Evolutionary conservation across 129 eudicot species (phyloP).

Genomic region (carrot (Daucus carota)): DNA sequence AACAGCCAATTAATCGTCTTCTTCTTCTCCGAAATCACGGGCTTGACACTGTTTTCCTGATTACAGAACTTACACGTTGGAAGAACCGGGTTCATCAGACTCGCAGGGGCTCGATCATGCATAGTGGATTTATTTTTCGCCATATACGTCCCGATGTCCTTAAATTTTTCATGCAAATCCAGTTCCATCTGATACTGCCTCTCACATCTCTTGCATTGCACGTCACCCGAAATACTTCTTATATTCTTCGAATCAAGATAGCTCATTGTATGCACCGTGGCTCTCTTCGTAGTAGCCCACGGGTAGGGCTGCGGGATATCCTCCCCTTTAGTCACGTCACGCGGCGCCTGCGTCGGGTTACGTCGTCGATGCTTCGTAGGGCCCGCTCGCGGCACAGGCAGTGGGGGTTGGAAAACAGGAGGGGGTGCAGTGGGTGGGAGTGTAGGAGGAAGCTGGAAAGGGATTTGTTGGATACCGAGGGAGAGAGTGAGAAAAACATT

Average conservation of each 20-base stretch:
- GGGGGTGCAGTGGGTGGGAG: neutral
- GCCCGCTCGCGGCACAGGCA: neutral
- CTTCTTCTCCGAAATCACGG: conserved; percentile 43
- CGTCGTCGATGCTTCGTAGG: neutral
- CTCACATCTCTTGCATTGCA: conserved; percentile 1
- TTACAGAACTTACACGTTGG: conserved; percentile 39
- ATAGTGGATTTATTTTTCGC: neutral
- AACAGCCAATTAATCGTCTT: conserved; percentile 66
- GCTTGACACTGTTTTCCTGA: conserved; percentile 46
- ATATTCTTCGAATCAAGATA: neutral
- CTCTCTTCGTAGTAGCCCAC: neutral
- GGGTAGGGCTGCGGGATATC: neutral
- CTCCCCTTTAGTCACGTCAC: too few species aligned
- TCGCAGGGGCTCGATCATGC: conserved; percentile 45
- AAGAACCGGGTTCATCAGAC: conserved; percentile 35
- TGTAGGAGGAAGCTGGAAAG: too few species aligned
- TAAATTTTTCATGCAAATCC: neutral
- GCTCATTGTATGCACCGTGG: neutral
- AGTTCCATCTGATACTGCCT: neutral
- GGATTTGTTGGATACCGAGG: neutral
- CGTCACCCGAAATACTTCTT: neutral
- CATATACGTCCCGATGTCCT: neutral
- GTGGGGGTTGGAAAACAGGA: neutral
- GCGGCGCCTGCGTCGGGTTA: neutral
- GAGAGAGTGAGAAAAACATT: conserved; percentile 4